These are phyloP conservation scores for Marsdenia floribunda DNA, from an alignment of 257 asterid genomes.

Conservation along the genomic window DNA sequence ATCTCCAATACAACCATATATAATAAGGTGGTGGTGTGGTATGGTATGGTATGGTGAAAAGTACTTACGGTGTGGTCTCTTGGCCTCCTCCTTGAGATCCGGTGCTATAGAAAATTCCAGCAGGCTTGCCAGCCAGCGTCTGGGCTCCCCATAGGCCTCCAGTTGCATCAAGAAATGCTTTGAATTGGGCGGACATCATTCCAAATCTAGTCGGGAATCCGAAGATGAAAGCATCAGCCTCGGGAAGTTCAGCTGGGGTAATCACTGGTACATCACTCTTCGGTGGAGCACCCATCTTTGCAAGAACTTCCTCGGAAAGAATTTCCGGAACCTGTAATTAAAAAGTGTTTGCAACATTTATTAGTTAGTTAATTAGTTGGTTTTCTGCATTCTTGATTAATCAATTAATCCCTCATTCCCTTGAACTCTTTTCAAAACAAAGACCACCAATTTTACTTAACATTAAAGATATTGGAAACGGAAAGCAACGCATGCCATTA, in stretches of 20 bases:
- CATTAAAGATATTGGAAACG: too few relatives aligned
- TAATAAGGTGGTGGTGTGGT: too few relatives aligned
- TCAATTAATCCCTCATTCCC: too few relatives aligned
- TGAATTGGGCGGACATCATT: conserved; percentile 54
- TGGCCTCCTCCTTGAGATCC: conserved; percentile 63
- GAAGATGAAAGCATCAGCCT: conserved; percentile 47
- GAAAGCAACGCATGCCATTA: too few relatives aligned
- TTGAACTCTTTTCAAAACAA: too few relatives aligned
- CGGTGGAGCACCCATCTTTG: conserved; percentile 37
- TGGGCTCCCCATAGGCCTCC: conserved; percentile 48
- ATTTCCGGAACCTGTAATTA: conserved; percentile 44
- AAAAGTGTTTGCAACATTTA: background rate
- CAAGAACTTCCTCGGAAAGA: conserved; percentile 40
- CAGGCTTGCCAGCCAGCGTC: conserved; percentile 51
- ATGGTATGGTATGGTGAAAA: too few relatives aligned
- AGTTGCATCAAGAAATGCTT: conserved; percentile 46
- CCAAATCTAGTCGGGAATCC: conserved; percentile 53
- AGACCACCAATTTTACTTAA: too few relatives aligned
- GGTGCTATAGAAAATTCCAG: conserved; percentile 47
- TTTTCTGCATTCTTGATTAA: background rate
- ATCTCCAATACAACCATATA: too few relatives aligned
- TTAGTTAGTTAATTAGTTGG: background rate
- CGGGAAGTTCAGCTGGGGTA: conserved; percentile 32
- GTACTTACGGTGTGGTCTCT: conserved; percentile 45
- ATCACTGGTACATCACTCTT: conserved; percentile 42